A percentile compares a stretch with the other conserved stretches of the same genome.
These are phyloP conservation scores for Terfezia boudieri DNA, from an alignment of 495 filamentous ascomycete species.

Conservation along the genomic window DNA sequence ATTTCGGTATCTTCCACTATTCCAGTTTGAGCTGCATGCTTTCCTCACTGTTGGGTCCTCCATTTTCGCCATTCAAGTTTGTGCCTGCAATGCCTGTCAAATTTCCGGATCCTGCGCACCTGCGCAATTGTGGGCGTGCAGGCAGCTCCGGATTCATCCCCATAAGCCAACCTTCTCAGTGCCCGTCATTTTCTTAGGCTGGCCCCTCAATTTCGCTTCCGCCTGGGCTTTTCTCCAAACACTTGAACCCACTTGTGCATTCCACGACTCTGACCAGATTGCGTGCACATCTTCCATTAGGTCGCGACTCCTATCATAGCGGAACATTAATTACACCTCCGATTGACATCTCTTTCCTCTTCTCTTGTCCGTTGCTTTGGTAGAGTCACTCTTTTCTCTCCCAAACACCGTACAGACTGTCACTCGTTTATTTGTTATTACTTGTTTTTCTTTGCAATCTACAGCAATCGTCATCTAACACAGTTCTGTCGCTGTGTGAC, in stretches of 20 bases:
- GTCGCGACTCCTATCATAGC: no score
- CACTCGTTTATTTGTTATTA: not conserved
- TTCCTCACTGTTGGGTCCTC: no score
- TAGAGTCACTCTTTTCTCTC: not conserved
- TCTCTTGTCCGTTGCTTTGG: not conserved
- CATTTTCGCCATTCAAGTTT: no score
- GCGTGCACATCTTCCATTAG: no score
- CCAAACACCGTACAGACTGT: not conserved
- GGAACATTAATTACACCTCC: no score
- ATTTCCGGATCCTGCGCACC: no score
- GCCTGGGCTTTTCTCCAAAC: not conserved
- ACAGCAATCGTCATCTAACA: not conserved
- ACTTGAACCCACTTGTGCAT: not conserved
- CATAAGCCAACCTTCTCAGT: not conserved
- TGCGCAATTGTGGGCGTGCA: no score
- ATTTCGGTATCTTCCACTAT: no score
- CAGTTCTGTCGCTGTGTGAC: not conserved
- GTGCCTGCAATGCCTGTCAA: no score
- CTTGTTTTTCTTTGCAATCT: not conserved
- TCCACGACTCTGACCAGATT: no score
- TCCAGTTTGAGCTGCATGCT: no score
- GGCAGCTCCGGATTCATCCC: not conserved
- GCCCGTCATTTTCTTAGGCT: not conserved
- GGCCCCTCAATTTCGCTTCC: not conserved
- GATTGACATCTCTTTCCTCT: no score